Conservation (phyloP, 2,329 filamentous ascomycete genomes). For the Phialophora tarda region DNA sequence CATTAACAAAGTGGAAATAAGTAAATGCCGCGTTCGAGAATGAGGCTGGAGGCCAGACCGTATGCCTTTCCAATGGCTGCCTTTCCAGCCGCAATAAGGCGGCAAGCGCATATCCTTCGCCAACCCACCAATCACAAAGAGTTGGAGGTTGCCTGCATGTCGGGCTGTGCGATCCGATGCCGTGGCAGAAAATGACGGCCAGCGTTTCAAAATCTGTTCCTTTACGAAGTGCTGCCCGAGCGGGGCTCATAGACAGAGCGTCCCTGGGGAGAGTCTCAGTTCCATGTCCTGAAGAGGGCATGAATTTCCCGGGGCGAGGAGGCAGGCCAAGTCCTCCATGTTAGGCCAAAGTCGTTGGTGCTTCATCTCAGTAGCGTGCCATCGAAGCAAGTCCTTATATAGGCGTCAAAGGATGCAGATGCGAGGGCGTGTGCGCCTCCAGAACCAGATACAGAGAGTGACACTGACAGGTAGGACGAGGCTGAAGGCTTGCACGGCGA, state of each 20-base stretch:
- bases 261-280: background rate
- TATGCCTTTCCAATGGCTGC: background rate
- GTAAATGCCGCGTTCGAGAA: background rate
- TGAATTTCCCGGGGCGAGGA: background rate
- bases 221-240: background rate
- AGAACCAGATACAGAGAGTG: background rate
- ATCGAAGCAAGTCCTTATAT: background rate
- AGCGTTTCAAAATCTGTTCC: background rate
- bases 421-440: background rate
- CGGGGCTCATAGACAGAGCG: background rate
- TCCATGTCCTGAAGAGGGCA: background rate
- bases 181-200: background rate
- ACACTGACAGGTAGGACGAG: background rate
- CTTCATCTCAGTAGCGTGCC: background rate
- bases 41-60: background rate
- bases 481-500: background rate
- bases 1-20: background rate
- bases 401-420: background rate
- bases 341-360: background rate
- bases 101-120: background rate
- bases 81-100: background rate
- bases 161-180: background rate
- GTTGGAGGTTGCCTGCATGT: background rate
- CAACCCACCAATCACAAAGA: background rate
- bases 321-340: background rate